A percentile compares a stretch with the other conserved stretches of the same genome.
Conservation (phyloP, 2,329 filamentous ascomycete species). For the Cladosporium oxysporum region DNA sequence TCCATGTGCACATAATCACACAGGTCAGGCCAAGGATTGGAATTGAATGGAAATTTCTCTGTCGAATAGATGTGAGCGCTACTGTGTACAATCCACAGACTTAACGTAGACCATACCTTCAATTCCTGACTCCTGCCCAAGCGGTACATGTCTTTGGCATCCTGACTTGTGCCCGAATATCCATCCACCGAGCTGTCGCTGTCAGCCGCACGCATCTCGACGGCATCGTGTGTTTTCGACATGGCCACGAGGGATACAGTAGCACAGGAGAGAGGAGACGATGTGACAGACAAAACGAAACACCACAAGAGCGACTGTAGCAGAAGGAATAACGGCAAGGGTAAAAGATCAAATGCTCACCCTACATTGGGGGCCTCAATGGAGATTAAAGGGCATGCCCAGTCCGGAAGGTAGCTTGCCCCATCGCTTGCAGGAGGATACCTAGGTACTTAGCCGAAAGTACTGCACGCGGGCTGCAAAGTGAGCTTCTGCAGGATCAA, state of each 20-base stretch:
- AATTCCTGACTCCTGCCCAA: conserved; percentile 33
- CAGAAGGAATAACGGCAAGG: neutral
- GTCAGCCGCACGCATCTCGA: neutral
- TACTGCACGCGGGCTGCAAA: neutral
- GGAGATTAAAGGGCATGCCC: neutral
- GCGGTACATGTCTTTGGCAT: conserved; percentile 31
- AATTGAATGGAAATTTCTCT: conserved; percentile 22
- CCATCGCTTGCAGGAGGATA: conserved; percentile 3
- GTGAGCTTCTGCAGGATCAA: conserved; percentile 3
- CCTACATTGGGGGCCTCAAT: neutral
- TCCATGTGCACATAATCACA: conserved; percentile 23
- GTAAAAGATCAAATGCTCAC: neutral
- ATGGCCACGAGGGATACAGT: neutral
- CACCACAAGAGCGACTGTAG: neutral
- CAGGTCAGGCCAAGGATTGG: conserved; percentile 22
- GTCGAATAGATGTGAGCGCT: neutral
- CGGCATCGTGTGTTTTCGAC: conserved; percentile 2
- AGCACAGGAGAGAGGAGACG: neutral
- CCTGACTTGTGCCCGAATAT: neutral
- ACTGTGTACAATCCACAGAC: neutral
- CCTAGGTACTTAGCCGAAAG: neutral
- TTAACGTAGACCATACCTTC: conserved; percentile 1
- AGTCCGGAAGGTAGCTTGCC: neutral
- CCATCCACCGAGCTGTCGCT: conserved; percentile 8
- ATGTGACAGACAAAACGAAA: neutral